Evolutionary conservation across 345 rosid genomes (phyloP).

Genomic region (Eucalyptus marginata): DNA sequence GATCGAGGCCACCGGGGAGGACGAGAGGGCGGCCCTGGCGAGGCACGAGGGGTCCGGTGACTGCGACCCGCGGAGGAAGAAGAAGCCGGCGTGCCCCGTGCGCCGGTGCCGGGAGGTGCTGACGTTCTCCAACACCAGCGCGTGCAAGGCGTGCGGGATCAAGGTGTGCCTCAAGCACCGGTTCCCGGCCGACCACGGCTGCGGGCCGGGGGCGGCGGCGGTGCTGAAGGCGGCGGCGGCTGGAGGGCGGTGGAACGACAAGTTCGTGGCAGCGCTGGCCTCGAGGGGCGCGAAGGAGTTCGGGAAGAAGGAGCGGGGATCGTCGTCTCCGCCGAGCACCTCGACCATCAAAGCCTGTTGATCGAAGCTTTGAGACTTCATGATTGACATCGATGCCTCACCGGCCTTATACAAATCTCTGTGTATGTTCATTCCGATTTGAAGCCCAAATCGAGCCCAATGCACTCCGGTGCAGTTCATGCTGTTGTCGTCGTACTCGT

Average conservation of each 20-base stretch:
- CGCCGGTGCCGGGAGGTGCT: constrained; percentile 55
- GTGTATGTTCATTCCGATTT: not conserved
- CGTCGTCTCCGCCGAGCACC: constrained; percentile 3
- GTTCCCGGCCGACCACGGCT: constrained; percentile 64
- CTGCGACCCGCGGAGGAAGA: constrained; percentile 48
- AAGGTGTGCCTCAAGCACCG: constrained; percentile 72
- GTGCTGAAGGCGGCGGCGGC: not conserved
- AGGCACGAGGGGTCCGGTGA: constrained; percentile 44
- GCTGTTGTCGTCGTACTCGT: not conserved
- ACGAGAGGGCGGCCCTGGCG: constrained; percentile 33
- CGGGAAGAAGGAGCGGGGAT: constrained; percentile 3
- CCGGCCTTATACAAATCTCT: not conserved
- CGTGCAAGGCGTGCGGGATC: constrained; percentile 62
- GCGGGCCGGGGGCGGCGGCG: constrained; percentile 7
- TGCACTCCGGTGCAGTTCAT: not conserved
- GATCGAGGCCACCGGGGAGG: constrained; percentile 45
- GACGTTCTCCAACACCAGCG: constrained; percentile 47
- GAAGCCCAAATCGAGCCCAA: not conserved
- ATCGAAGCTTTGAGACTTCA: not conserved
- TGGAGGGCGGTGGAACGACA: constrained; percentile 22
- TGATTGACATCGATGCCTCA: not conserved
- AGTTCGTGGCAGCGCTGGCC: constrained; percentile 46
- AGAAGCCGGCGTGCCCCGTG: constrained; percentile 55
- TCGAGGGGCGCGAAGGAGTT: too few relatives aligned
- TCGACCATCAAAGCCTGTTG: constrained; percentile 23